Evolutionary conservation across 1,139 yeast species (phyloP).

Genomic region (Scheffersomyces parashehatae): DNA sequence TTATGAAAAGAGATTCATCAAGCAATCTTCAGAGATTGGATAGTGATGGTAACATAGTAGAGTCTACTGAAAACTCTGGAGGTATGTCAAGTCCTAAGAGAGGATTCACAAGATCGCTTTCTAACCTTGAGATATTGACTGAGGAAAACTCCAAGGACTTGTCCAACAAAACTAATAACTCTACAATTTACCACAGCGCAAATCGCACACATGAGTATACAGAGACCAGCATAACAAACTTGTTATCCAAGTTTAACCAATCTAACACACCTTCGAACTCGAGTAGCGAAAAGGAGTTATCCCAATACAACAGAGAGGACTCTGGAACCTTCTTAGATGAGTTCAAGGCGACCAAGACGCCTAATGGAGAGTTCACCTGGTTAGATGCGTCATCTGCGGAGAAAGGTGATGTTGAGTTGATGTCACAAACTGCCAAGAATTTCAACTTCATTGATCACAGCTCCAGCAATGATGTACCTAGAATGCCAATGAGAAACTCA

Average conservation of each 20-base stretch:
- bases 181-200: conserved; percentile 11
- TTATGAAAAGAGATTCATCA: conserved; percentile 34
- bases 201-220: conserved; percentile 12
- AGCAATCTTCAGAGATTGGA: conserved; percentile 54
- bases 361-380: conserved; percentile 33
- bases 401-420: conserved; percentile 11
- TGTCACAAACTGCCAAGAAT: conserved; percentile 8
- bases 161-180: conserved; percentile 10
- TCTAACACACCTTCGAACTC: conserved; percentile 19
- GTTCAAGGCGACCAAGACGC: conserved; percentile 28
- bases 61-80: conserved; percentile 12
- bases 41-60: conserved; percentile 55
- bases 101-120: neutral
- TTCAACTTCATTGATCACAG: conserved; percentile 6
- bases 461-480: conserved; percentile 9
- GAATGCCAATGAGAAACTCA: conserved; percentile 10
- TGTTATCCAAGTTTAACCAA: conserved; percentile 26
- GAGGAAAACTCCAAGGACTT: conserved; percentile 33
- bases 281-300: conserved; percentile 17
- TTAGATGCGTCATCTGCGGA: conserved; percentile 6
- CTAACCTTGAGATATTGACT: conserved; percentile 30
- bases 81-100: neutral
- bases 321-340: conserved; percentile 21
- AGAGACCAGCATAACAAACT: conserved; percentile 21
- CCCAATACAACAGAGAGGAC: conserved; percentile 9